Evolutionary conservation across 1,284 basidiomycete species (phyloP), one percentile per base, ranked within the genome.

Genomic region (Cutaneotrichosporon spelunceum): DNA sequence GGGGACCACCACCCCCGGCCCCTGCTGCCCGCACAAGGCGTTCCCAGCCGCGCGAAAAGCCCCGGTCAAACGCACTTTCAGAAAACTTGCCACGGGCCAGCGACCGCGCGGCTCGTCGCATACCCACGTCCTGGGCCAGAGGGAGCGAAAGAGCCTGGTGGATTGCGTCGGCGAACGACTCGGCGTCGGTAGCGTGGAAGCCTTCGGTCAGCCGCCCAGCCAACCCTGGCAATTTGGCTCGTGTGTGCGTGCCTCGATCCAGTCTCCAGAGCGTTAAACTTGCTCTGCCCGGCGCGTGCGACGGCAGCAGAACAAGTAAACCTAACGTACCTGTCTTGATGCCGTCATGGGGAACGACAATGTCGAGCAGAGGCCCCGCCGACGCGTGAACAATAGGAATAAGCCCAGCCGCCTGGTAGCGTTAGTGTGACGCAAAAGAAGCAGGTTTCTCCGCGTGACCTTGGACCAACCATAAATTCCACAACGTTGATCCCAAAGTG

Each of bases 401-500:
- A 2, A 95, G 84, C 0, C 95, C 95, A 0, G 95, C 91, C 3
- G 93, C 92, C 93, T 95, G 27, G 24, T n/a, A n/a, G 48, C 24
- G 48, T 50, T 6, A 50, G 45, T 24, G 36, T 19, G 8, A 11
- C 44, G 8, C 9, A 26, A 26, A 48, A 10, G 39, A 24, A 9
- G 55, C 49, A n/a, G 66, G 56, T 42, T 24, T 13, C n/a, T 13
- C 34, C 26, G 19, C 39, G 13, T 26, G 26, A 34, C 44, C 4
- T 24, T 5, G 8, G 13, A 76, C 85, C 61, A 57, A 90, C 93
- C 94, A 98, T 95, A 70, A 91, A 95, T 76, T 99, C 95, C 9
- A 99, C 95, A 21, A 99, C 85, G 70, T 94, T 96, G 76, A 99
- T 99, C 2, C 96, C 96, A 70, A 99, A 99, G 76, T 99, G 95